These are phyloP conservation scores for Epipyxis sp. DNA, from an alignment of 108 stramenopile genomes.

Conservation along the genomic window DNA sequence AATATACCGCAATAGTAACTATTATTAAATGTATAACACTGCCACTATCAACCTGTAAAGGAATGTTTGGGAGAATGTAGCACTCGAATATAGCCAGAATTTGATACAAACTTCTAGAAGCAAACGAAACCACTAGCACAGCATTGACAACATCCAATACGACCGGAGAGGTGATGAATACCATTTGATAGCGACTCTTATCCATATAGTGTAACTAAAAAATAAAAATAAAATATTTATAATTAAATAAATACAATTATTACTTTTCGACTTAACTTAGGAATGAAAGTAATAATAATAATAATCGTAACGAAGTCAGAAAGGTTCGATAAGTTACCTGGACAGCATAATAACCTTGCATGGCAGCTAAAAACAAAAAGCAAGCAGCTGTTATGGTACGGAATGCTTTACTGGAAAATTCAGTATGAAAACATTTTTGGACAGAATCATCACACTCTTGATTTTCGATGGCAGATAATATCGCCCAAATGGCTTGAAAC, in stretches of 20 bases:
- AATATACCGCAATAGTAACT: too few species aligned
- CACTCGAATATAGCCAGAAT: slow-evolving; percentile 1
- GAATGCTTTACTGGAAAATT: slow-evolving; percentile 37
- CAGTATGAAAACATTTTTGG: slow-evolving; percentile 46
- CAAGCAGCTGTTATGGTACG: slow-evolving; percentile 41
- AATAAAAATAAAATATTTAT: background rate
- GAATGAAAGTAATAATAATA: too few species aligned
- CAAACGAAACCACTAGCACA: slow-evolving; percentile 1
- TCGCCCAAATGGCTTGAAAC: background rate
- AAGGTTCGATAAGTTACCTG: too few species aligned
- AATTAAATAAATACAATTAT: slow-evolving; percentile 25
- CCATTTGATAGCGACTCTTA: background rate
- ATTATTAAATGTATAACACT: too few species aligned
- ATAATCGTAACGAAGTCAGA: too few species aligned
- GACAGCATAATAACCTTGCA: slow-evolving; percentile 37
- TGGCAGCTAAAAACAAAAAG: slow-evolving; percentile 41
- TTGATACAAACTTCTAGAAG: slow-evolving; percentile 7
- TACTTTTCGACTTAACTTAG: too few species aligned
- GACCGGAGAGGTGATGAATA: background rate
- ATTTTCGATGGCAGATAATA: slow-evolving; percentile 32
- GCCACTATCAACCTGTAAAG: background rate
- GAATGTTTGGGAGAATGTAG: slow-evolving; percentile 4
- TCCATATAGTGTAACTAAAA: too few species aligned
- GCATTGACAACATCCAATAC: background rate
- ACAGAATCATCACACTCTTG: slow-evolving; percentile 13